Conservation (phyloP, 75 land plant species). For the Cupressus sempervirens region DNA sequence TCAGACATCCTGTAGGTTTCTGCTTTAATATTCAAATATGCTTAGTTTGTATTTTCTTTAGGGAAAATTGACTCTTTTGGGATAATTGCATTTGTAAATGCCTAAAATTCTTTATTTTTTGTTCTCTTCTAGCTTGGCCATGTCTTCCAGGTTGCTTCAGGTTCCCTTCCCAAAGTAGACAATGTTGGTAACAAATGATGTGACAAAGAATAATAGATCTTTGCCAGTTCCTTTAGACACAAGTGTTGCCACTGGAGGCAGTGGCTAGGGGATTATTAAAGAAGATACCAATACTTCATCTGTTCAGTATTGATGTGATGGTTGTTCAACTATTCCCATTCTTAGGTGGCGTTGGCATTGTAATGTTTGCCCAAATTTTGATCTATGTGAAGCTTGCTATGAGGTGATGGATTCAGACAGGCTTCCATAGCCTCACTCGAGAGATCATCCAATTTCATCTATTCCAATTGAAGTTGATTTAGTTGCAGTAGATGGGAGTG, state of each 20-base stretch:
- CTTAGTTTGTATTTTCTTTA: not conserved
- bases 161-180: slow-evolving; percentile 99
- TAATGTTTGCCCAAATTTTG: slow-evolving; percentile 97
- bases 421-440: slow-evolving; percentile 86
- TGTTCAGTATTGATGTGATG: slow-evolving; percentile 99
- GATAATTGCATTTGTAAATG: not conserved
- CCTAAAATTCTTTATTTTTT: not conserved
- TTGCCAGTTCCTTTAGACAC: slow-evolving; percentile 35
- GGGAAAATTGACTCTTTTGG: not conserved
- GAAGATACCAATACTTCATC: slow-evolving; percentile 91
- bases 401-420: slow-evolving; percentile 88
- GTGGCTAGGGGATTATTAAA: slow-evolving; percentile 79
- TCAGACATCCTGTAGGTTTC: slow-evolving; percentile 91
- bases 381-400: slow-evolving; percentile 96
- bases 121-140: slow-evolving; percentile 74
- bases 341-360: slow-evolving; percentile 95
- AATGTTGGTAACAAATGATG: slow-evolving; percentile 81
- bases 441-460: slow-evolving; percentile 96
- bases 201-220: slow-evolving; percentile 42
- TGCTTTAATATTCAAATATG: not conserved
- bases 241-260: slow-evolving; percentile 33
- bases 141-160: slow-evolving; percentile 96
- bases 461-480: slow-evolving; percentile 88
- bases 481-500: slow-evolving; percentile 63
- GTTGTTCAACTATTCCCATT: slow-evolving; percentile 97